Evolutionary conservation across 164 flowering plant genomes (phyloP), one percentile per base, ranked within the genome.

Genomic region (Amborella trichopoda): DNA sequence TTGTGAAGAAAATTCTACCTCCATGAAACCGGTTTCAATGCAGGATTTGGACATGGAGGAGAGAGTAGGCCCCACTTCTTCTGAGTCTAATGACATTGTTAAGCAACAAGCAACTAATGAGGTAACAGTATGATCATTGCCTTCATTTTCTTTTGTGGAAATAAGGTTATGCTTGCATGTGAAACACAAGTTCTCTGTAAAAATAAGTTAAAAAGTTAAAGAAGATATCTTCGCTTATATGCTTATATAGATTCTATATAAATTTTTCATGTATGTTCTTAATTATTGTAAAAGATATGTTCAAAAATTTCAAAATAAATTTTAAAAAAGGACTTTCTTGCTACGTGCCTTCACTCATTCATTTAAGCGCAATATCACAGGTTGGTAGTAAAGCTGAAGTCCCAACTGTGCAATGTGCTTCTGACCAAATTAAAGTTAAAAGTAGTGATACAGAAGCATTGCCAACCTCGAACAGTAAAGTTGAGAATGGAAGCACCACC

Each of bases 401-500:
- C 28, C 39, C 59, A 42, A 41, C 23, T 33, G 45, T 20, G 25
- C 28, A 26, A 30, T 38, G 50, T 38, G 26, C 46, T 9, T 28
- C 58, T 13, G 61, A 49, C 37, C 69, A 60, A 34, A 48, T 64
- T 5, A 46, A 34, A 20, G 28, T 48, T 33, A 48, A 41, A 44
- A 28, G 27, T 28, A 40, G 18, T 48, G 58, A 16, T 1, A 43
- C 46, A 6, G 62, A 63, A 38, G 8, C 6, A n/a, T 38, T 16
- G 6, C 36, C 61, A 32, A 25, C 55, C 3, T 55, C 50, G 36
- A 37, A 61, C 32, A 59, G 64, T 46, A 59, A 59, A 28, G 43
- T 56, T 52, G 83, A 63, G 49, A 66, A 48, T 34, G 74, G 65
- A 42, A 70, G 63, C 44, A 69, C 70, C 46, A 65, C 77, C 22